Evolutionary conservation across 148 eudicot species (phyloP).

Genomic region (Rhododendron mucronatum): DNA sequence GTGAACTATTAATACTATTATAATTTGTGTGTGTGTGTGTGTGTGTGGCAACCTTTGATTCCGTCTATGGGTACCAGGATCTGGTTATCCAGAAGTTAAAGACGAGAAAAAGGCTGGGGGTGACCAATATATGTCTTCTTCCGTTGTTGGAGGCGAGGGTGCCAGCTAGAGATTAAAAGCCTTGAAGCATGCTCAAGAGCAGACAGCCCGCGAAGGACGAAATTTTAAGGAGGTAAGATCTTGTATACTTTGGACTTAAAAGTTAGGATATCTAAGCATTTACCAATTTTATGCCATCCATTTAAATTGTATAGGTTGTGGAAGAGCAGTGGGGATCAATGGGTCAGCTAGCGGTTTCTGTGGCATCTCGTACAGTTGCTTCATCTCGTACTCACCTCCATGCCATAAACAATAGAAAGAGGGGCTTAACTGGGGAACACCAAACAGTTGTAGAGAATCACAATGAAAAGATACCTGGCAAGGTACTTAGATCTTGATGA

Average conservation of each 20-base stretch:
- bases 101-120: constrained; percentile 32
- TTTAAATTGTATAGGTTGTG: constrained; percentile 53
- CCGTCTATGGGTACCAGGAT: too few relatives aligned
- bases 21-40: too few relatives aligned
- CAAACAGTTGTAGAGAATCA: constrained; percentile 27
- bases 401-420: constrained; percentile 61
- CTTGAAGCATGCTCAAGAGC: constrained; percentile 83
- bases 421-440: constrained; percentile 40
- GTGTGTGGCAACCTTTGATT: too few relatives aligned
- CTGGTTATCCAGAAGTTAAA: constrained; percentile 72
- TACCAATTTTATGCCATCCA: not conserved
- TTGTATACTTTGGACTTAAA: constrained; percentile 2
- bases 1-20: too few relatives aligned
- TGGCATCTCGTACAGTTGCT: constrained; percentile 71
- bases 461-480: constrained; percentile 33
- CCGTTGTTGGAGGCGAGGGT: constrained; percentile 92
- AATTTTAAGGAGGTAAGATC: constrained; percentile 52
- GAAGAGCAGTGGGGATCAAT: constrained; percentile 90
- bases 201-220: constrained; percentile 82
- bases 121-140: constrained; percentile 43
- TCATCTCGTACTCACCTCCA: constrained; percentile 85
- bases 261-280: not conserved
- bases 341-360: constrained; percentile 75
- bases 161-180: constrained; percentile 98
- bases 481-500: constrained; percentile 29